phyloP scores from a whole-genome alignment of 257 asterid species.

The Nicotiana tabacum region DNA sequence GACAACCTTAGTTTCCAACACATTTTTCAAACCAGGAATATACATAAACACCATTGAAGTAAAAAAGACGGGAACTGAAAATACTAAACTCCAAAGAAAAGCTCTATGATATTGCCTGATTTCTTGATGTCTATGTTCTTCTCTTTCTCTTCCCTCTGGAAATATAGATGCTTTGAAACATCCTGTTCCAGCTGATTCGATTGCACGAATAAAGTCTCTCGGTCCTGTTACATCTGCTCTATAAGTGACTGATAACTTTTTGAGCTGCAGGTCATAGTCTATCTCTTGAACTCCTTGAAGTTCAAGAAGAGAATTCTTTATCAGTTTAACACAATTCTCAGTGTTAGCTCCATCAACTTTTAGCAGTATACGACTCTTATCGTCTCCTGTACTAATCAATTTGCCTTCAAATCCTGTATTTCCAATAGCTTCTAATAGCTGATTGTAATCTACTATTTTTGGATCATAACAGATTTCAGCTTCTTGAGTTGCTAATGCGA shows the following conservation, averaged over 20 bases:
- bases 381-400: slow-evolving; percentile 37
- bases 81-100: slow-evolving; percentile 56
- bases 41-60: slow-evolving; percentile 66
- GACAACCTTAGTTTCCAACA: slow-evolving; percentile 35
- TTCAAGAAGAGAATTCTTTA: slow-evolving; percentile 31
- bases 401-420: slow-evolving; percentile 47
- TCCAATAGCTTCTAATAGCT: slow-evolving; percentile 31
- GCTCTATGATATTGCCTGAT: slow-evolving; percentile 29
- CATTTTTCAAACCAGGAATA: slow-evolving; percentile 42
- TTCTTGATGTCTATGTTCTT: slow-evolving; percentile 32
- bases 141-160: slow-evolving; percentile 36
- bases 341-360: slow-evolving; percentile 32
- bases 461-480: slow-evolving; percentile 49
- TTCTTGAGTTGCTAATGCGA: slow-evolving; percentile 33
- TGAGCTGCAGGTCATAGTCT: slow-evolving; percentile 18
- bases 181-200: slow-evolving; percentile 34
- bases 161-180: slow-evolving; percentile 33
- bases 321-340: slow-evolving; percentile 22
- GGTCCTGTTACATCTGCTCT: slow-evolving; percentile 57
- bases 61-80: slow-evolving; percentile 54
- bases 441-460: slow-evolving; percentile 20
- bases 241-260: slow-evolving; percentile 33
- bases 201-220: slow-evolving; percentile 35
- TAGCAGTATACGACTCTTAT: slow-evolving; percentile 30
- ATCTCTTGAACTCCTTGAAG: slow-evolving; percentile 42